A percentile compares a stretch with the other conserved stretches of the same genome.
These are phyloP conservation scores for Euphorbia lathyris DNA, from an alignment of 345 rosid genomes.

Conservation along the genomic window DNA sequence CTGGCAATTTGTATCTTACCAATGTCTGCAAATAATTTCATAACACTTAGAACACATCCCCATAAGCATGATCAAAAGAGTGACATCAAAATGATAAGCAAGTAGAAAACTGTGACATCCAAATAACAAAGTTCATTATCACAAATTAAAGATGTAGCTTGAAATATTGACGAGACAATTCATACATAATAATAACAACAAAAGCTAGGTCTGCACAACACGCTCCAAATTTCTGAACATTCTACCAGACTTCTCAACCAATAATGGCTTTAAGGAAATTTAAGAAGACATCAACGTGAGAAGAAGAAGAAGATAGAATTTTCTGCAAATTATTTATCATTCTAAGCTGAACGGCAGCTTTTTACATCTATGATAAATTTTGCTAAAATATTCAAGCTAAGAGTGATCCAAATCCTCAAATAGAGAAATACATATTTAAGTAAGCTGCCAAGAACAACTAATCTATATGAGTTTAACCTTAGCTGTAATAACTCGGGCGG, in stretches of 20 bases:
- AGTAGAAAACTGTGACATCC: neutral
- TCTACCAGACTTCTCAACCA: neutral
- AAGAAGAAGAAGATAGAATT: neutral
- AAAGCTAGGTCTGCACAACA: neutral
- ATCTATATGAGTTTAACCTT: neutral
- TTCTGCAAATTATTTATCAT: neutral
- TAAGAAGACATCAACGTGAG: no score
- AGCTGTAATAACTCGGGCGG: neutral
- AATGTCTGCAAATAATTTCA: slow-evolving; percentile 60
- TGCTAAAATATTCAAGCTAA: neutral
- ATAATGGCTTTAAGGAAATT: neutral
- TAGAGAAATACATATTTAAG: neutral
- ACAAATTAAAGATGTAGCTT: neutral
- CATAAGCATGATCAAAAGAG: neutral
- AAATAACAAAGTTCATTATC: neutral
- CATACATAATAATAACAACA: neutral
- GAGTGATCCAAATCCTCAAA: neutral
- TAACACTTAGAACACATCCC: neutral
- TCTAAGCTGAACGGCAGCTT: neutral
- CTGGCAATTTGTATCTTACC: slow-evolving; percentile 85
- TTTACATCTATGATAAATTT: neutral
- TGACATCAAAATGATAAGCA: neutral
- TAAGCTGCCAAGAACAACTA: neutral
- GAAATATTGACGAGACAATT: neutral
- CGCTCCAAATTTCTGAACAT: neutral